A percentile compares a stretch with the other conserved stretches of the same genome.
Conservation (phyloP, 805 yeast species). For the Yamadazyma kitorensis region DNA sequence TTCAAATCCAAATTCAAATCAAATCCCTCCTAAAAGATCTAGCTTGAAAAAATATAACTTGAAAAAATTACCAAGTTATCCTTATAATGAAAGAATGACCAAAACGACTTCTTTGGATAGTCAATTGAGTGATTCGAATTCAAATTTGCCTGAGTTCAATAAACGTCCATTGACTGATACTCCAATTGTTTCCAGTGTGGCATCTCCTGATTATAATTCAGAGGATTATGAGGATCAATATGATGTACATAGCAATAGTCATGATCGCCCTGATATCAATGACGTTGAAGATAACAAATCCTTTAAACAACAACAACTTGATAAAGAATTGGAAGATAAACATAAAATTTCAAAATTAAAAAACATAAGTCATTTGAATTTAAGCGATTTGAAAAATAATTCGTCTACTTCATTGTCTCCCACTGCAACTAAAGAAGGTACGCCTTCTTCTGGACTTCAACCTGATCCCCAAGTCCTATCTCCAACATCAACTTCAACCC, state of each 20-base stretch:
- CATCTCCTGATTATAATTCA: constrained; percentile 47
- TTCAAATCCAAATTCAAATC: constrained; percentile 1
- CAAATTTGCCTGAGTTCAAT: constrained; percentile 54
- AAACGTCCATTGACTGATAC: constrained; percentile 75
- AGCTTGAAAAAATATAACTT: constrained; percentile 9
- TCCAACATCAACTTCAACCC: too few species aligned
- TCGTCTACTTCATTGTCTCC: constrained; percentile 22
- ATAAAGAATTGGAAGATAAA: constrained; percentile 17
- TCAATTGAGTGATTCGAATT: constrained; percentile 11
- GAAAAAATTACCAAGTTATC: constrained; percentile 17
- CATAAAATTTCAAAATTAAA: constrained; percentile 16
- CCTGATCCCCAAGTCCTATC: too few species aligned
- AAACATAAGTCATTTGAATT: constrained; percentile 40
- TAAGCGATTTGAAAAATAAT: constrained; percentile 28
- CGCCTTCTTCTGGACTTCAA: too few species aligned
- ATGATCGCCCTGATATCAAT: not conserved
- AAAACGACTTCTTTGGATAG: constrained; percentile 15
- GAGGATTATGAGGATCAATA: constrained; percentile 27
- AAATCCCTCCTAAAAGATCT: too few species aligned
- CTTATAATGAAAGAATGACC: constrained; percentile 13
- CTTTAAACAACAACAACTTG: constrained; percentile 3
- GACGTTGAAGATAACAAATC: constrained; percentile 8
- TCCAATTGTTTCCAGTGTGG: constrained; percentile 56
- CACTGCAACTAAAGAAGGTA: constrained; percentile 4
- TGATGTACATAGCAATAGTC: constrained; percentile 9